Percentiles rank a stretch among this genome's conserved stretches.
Evolutionary conservation across 805 yeast species (phyloP).

Genomic region (Kodamaea lidongshanica): DNA sequence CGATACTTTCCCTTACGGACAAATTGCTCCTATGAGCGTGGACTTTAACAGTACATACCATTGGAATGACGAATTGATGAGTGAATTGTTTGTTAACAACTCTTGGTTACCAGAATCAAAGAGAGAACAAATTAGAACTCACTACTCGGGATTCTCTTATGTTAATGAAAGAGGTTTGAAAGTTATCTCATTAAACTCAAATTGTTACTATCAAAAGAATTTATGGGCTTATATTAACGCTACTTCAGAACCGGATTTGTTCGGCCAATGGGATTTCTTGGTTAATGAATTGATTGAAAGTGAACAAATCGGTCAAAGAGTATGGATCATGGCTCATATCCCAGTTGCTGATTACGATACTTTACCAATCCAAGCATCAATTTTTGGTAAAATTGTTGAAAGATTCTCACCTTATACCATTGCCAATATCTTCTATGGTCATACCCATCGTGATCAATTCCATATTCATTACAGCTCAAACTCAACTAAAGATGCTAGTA

Average conservation of each 20-base stretch:
- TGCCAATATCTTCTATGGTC: slow-evolving; percentile 66
- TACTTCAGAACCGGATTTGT: slow-evolving; percentile 50
- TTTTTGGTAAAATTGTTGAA: slow-evolving; percentile 52
- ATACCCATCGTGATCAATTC: slow-evolving; percentile 66
- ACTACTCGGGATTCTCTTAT: slow-evolving; percentile 58
- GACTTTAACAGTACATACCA: slow-evolving; percentile 25
- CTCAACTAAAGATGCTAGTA: slow-evolving; percentile 26
- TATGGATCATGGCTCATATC: slow-evolving; percentile 70
- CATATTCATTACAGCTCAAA: slow-evolving; percentile 48
- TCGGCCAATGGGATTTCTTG: slow-evolving; percentile 58
- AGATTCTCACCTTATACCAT: slow-evolving; percentile 65
- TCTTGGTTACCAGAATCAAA: slow-evolving; percentile 30
- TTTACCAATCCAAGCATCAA: slow-evolving; percentile 54
- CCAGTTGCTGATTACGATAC: slow-evolving; percentile 53
- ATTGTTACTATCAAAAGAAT: slow-evolving; percentile 61
- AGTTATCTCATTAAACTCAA: slow-evolving; percentile 59
- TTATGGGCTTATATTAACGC: slow-evolving; percentile 46
- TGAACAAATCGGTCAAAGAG: slow-evolving; percentile 53
- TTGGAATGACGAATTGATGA: slow-evolving; percentile 35
- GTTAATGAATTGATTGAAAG: slow-evolving; percentile 56
- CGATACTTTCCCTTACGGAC: slow-evolving; percentile 69
- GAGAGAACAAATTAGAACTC: slow-evolving; percentile 28
- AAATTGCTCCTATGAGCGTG: slow-evolving; percentile 46
- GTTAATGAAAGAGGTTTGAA: slow-evolving; percentile 52
- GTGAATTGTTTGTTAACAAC: slow-evolving; percentile 30